Evolutionary conservation across 768 basidiomycete genomes (phyloP), one percentile per base, ranked within the genome.

Genomic region (Podaxis mareebaensis): DNA sequence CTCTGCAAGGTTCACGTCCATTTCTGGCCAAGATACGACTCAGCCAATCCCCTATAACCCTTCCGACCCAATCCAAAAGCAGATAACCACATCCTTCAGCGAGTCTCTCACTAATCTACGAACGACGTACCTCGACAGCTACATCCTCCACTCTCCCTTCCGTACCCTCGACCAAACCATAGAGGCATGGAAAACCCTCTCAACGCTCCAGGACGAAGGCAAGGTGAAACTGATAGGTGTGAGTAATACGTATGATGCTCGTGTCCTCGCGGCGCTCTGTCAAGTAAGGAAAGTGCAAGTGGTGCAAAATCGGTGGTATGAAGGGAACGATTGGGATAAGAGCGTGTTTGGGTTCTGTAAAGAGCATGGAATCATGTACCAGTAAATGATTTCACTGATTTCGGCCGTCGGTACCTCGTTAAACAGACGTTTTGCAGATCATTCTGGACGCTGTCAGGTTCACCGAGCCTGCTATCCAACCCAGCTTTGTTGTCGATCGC

Each of bases 391-490:
- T 33, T 10, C 33, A 10, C 33, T 33, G 8, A 3, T 33, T 33
- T 10, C 10, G 33, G 33, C 33, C 33, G 33, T 15, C 4, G 13
- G 13, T 44, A 44, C 10, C 20, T 20, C n/a, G n/a, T n/a, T 20
- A 46, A 46, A 17, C n/a, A 4, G 24, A 17, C 46, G 49, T 17
- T 22, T 26, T n/a, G n/a, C 67, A 92, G 92, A 68, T 92, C 92
- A 15, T 94, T 95, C 73, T 94, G 93, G 93, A 94, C 93, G 24
- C 75, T 95, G 24, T 83, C 89, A 1, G 90, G 91, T n/a, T 90
- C 91, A 2, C 88, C 91, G 3, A 77, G 70, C 15, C 76, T 93
- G 8, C 76, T 93, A 4, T 59, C 71, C 3, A 81, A 87, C 69
- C 83, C 81, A 0, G 70, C 76, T 2, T 69, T 89, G 4, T 66